Conservation (phyloP, 805 yeast genomes). For the Wickerhamomyces kurtzmanii region DNA sequence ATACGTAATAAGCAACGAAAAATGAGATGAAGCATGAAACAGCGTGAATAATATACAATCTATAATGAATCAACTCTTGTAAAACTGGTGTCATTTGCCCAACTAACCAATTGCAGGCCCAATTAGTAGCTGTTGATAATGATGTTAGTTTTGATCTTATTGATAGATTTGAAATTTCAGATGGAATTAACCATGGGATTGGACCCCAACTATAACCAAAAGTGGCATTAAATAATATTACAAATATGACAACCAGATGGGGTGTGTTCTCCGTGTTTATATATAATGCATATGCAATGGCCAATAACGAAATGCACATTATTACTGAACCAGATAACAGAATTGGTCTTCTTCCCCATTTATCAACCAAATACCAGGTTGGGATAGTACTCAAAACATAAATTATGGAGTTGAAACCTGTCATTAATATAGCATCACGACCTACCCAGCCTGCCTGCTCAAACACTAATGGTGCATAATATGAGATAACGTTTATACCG, state of each 20-base stretch:
- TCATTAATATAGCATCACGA: conserved; percentile 79
- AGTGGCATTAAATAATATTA: conserved; percentile 69
- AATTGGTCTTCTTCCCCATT: conserved; percentile 88
- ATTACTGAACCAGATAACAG: conserved; percentile 67
- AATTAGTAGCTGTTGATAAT: conserved; percentile 81
- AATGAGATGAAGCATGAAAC: conserved; percentile 66
- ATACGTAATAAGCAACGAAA: conserved; percentile 57
- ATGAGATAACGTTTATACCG: conserved; percentile 88
- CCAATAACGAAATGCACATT: conserved; percentile 64
- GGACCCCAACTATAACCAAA: conserved; percentile 95
- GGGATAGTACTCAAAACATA: conserved; percentile 65
- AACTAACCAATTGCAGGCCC: conserved; percentile 88
- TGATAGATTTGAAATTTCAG: conserved; percentile 76
- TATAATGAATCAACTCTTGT: conserved; percentile 69
- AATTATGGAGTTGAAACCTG: conserved; percentile 65
- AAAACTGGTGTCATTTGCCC: conserved; percentile 88
- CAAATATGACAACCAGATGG: conserved; percentile 61
- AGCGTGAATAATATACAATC: conserved; percentile 75
- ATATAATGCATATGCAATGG: conserved; percentile 54
- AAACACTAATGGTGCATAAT: conserved; percentile 89
- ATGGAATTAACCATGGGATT: conserved; percentile 82
- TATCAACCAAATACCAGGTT: conserved; percentile 85
- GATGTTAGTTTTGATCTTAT: conserved; percentile 90
- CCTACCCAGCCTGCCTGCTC: conserved; percentile 96
- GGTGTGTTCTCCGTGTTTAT: conserved; percentile 48